Base-by-base conservation (phyloP, 2,329 filamentous ascomycete species). In the Penicillium brevicompactum region DNA sequence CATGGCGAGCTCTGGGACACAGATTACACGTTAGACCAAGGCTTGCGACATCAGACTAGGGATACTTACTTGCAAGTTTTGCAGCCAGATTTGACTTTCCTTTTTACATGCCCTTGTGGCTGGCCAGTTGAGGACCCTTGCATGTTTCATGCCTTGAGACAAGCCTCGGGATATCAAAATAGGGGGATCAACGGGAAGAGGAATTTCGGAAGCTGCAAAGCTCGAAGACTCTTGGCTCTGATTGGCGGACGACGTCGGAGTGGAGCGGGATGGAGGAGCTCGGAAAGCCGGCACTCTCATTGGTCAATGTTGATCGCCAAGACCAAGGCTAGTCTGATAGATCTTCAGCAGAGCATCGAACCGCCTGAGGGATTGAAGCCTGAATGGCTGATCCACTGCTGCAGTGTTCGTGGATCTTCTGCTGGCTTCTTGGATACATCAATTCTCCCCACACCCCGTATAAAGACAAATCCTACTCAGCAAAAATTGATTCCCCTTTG, bases 61-160 rank as follows among this genome's bases (percentile, higher is more conserved):
- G 32, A 22, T 6, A 46, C 58, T 59, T 56, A 72, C 70, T 70
- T 70, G 65, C 70, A 72, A 5, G 70, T 72, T 27, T 59, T 58
- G 46, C 70, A 72, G 30, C 70, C 70, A 4, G 69, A 60, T 53
- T 68, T 70, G 18, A 63, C 63, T 43, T 57, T 58, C 31, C 47
- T 61, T 46, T 34, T 51, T 8, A 9, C 18, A 21, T 2, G n/a
- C 16, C 6, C 38, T 41, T 41, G 38, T 41, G 38, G 38, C n/a
- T 41, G n/a, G n/a, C 38, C 11, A 3, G 9, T n/a, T 41, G 34
- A 37, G 5, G 34, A 41, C 18, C 38, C 38, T n/a, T 41, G 38
- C 38, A 41, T 41, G 18, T 11, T 21, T 37, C 34, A 37, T 37
- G 34, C n/a, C 31, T 37, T 37, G 34, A n/a, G n/a, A 37, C 34